phyloP scores from a whole-genome alignment of 2,329 filamentous ascomycete species.

The Ascochyta rabiei region DNA sequence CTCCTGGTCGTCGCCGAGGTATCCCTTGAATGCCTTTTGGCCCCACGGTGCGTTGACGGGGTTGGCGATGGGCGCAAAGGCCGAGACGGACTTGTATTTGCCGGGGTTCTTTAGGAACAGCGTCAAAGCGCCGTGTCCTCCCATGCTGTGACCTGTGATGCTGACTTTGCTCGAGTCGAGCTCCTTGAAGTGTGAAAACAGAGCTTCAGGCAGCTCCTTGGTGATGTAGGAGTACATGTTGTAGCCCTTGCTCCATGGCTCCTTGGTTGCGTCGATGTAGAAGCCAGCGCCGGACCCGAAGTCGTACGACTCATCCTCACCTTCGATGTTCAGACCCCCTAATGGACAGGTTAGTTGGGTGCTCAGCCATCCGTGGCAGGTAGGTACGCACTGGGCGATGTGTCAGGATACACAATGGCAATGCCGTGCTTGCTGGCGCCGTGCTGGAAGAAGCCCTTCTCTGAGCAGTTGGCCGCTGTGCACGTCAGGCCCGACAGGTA shows the following conservation, averaged over 20 bases:
- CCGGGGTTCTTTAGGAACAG: constrained; percentile 91
- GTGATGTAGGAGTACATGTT: constrained; percentile 94
- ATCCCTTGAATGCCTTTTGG: constrained; percentile 90
- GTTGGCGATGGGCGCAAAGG: constrained; percentile 90
- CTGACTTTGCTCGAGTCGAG: constrained; percentile 75
- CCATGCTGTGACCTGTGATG: constrained; percentile 96
- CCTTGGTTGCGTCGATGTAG: constrained; percentile 84
- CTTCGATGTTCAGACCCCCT: constrained; percentile 78
- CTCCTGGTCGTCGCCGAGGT: constrained; percentile 76
- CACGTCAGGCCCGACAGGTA: constrained; percentile 95
- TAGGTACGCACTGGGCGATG: constrained; percentile 73
- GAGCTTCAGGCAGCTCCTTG: constrained; percentile 78
- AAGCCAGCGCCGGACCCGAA: constrained; percentile 93
- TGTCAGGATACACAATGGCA: constrained; percentile 95
- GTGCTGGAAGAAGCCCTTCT: constrained; percentile 89
- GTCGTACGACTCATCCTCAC: constrained; percentile 88
- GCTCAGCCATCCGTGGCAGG: not conserved
- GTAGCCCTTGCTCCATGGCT: constrained; percentile 79
- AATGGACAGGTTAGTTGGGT: constrained; percentile 22
- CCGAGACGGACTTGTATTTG: constrained; percentile 85
- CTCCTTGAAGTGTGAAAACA: constrained; percentile 74
- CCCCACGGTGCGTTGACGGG: constrained; percentile 89
- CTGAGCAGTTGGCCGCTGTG: constrained; percentile 79
- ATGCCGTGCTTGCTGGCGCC: constrained; percentile 80
- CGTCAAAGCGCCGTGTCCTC: constrained; percentile 92